Base-by-base conservation (phyloP, 768 basidiomycete species). In the Kwoniella dejecticola region DNA sequence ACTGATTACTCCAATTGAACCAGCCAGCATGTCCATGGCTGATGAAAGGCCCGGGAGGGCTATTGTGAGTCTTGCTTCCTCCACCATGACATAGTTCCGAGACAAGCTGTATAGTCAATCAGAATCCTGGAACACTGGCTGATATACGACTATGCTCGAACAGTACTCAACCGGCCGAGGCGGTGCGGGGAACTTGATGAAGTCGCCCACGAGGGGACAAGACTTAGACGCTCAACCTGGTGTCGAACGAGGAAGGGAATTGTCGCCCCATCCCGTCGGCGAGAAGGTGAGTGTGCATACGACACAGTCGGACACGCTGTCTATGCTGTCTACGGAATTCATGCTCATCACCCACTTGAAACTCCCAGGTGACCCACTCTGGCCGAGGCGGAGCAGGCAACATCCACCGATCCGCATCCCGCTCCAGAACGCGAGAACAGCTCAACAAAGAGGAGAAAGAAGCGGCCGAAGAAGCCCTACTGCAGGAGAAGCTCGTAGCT, bases 351-450 rank as follows among this genome's bases (percentile, higher is more conserved):
- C 13, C 11, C 15, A 24, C 19, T 36, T 21, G 13, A 12, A 11
- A n/a, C n/a, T 52, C n/a, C 21, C 42, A 77, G 75, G 60, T 80
- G 17, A 79, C 73, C 36, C 80, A 80, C 66, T 74, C 79, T 42
- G 91, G 91, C 11, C 85, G 90, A 52, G 91, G 91, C 26, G 91
- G 91, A 15, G 84, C 84, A 7, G 91, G 91, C 8, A 94, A 94
- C 82, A 86, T 93, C 52, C 60, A 53, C 17, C 31, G 57, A 26
- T 29, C 49, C 5, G 10, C 52, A 12, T 88, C 89, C 1, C 87
- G 86, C 0, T 89, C 89, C 23, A 84, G 86, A 33, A 87, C 86
- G 24, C 70, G 53, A 12, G 58, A 49, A 52, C 77, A 60, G 49
- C 48, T 55, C 19, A 64, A 53, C 47, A 50, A 49, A 24, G 71